Base-by-base conservation (phyloP, 352 stramenopile genomes). In the Phytophthora meadii region DNA sequence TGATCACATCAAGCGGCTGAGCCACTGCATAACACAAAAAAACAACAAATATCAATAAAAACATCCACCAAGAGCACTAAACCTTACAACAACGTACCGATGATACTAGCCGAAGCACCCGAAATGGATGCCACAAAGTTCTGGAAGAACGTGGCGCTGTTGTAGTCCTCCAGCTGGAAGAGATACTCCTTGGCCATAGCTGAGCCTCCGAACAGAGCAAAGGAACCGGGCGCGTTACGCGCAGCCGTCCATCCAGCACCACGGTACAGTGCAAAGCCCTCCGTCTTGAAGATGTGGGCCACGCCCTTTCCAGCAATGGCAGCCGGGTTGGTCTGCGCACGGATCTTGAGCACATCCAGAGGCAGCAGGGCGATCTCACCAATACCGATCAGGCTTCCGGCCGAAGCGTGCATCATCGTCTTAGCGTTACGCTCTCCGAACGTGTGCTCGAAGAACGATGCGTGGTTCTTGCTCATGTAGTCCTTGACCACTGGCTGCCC, bases 271-370 rank as follows among this genome's bases (percentile, higher is more conserved):
- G 85, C 82, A 39, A 97, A 86, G 54, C 93, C 92, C 72, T 99
- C 95, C 51, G 86, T 93, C 59, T 82, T 73, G 82, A 98, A 96
- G 69, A 99, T 98, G 67, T 97, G 77, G 25, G 96, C 61, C 34
- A 99, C 70, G 41, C 94, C 94, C 41, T 96, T 90, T 54, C 94
- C 93, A 32, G 84, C 84, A 50, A 98, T 92, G 30, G 92, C 90
- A 49, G 94, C 92, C 22, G 95, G 95, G 79, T 97, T 97, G 60
- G 94, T 98, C 76, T 99, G 95, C 14, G 94, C 93, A 68, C 97
- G 97, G 70, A 99, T 98, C 84, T 99, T 99, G 62, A 99, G 88
- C 67, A 98, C 91, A 68, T 99, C 94, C n/a, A 99, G 81, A 17
- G 95, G 95, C 60, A 99, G 74, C 27, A 98, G 79, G 45, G 90